These are phyloP conservation scores for Immersiella caudata DNA, from an alignment of 495 filamentous ascomycete species.

Conservation along the genomic window DNA sequence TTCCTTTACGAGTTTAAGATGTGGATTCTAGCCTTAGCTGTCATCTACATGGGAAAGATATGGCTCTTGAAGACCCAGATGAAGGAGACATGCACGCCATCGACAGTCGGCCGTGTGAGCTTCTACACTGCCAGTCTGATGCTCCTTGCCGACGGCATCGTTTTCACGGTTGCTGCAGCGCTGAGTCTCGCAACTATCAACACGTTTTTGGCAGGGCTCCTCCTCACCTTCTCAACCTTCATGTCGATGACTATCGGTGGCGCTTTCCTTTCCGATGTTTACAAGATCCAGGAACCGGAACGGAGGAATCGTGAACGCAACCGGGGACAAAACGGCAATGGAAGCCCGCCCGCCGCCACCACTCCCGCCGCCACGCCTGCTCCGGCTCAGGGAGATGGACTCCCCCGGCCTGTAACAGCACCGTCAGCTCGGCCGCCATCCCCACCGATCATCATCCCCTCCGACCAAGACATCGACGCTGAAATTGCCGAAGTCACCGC, in stretches of 20 bases:
- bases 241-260: slow-evolving; percentile 66
- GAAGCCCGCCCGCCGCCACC: too few species aligned
- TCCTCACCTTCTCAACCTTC: slow-evolving; percentile 73
- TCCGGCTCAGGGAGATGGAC: slow-evolving; percentile 44
- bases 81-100: slow-evolving; percentile 92
- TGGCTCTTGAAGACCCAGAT: slow-evolving; percentile 78
- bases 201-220: slow-evolving; percentile 69
- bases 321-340: slow-evolving; percentile 42
- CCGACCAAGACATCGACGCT: slow-evolving; percentile 77
- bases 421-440: slow-evolving; percentile 35
- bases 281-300: slow-evolving; percentile 84
- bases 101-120: slow-evolving; percentile 86
- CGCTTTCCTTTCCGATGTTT: slow-evolving; percentile 86
- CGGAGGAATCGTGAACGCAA: slow-evolving; percentile 60
- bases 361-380: slow-evolving; percentile 29
- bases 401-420: slow-evolving; percentile 68
- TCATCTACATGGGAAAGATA: slow-evolving; percentile 69
- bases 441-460: slow-evolving; percentile 74
- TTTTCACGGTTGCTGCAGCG: slow-evolving; percentile 62
- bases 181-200: slow-evolving; percentile 65
- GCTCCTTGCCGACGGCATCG: slow-evolving; percentile 79
- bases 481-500: slow-evolving; percentile 53
- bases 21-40: slow-evolving; percentile 67
- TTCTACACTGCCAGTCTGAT: slow-evolving; percentile 84
- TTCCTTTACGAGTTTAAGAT: slow-evolving; percentile 66